Percentiles rank a stretch among this genome's conserved stretches.
Conservation (phyloP, 2,329 filamentous ascomycete species). For the Microsporum canis region DNA sequence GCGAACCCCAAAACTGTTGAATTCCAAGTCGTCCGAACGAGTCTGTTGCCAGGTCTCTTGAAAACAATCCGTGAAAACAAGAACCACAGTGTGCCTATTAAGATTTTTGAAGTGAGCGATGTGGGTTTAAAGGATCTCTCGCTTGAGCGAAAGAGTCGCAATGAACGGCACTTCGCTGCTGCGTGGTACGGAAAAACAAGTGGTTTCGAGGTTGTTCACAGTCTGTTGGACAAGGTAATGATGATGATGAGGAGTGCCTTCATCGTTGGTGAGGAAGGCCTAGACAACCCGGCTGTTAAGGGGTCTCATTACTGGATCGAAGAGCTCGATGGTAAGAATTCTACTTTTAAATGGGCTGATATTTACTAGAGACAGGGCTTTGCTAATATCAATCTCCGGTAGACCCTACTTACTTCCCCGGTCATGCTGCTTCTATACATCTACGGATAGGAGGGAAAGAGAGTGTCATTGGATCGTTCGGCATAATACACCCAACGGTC, state of each 20-base stretch:
- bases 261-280: conserved; percentile 61
- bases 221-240: conserved; percentile 81
- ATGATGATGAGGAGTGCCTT: conserved; percentile 81
- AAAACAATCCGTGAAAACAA: conserved; percentile 95
- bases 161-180: conserved; percentile 92
- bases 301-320: conserved; percentile 83
- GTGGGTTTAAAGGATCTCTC: conserved; percentile 80
- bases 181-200: conserved; percentile 89
- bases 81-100: conserved; percentile 74
- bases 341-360: not conserved
- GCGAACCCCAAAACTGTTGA: conserved; percentile 89
- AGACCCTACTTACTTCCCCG: conserved; percentile 82
- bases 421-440: conserved; percentile 77
- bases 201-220: conserved; percentile 93
- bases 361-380: not conserved
- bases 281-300: conserved; percentile 47
- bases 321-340: conserved; percentile 60
- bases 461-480: conserved; percentile 73
- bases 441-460: conserved; percentile 63
- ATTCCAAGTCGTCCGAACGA: conserved; percentile 87
- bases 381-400: conserved; percentile 3
- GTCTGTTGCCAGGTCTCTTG: conserved; percentile 70
- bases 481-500: conserved; percentile 85
- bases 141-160: conserved; percentile 74
- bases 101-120: conserved; percentile 84